Evolutionary conservation across 2,329 filamentous ascomycete species (phyloP).

Genomic region (Fusarium tanahbumbuense): DNA sequence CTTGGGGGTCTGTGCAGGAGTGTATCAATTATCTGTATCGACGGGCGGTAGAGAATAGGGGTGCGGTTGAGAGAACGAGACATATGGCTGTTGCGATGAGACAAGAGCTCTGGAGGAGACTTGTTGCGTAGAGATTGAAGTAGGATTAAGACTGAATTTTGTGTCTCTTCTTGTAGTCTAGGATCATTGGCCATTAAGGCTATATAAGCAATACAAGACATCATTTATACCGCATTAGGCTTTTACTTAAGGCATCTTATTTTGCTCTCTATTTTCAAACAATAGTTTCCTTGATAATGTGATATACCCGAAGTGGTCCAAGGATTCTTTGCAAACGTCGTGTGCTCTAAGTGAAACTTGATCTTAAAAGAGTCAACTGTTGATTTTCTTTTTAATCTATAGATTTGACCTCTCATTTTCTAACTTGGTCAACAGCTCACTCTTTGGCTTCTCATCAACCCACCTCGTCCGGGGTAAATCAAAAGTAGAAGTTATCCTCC

Average conservation of each 20-base stretch:
- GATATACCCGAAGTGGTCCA: no score
- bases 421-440: neutral
- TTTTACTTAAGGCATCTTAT: no score
- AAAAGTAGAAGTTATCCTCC: constrained; percentile 73
- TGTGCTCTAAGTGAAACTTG: no score
- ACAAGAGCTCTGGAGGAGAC: constrained; percentile 45
- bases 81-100: constrained; percentile 48
- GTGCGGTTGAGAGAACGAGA: constrained; percentile 50
- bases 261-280: no score
- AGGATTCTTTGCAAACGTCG: no score
- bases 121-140: constrained; percentile 30
- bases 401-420: neutral
- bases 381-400: neutral
- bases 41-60: constrained; percentile 54
- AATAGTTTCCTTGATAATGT: no score
- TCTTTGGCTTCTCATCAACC: neutral
- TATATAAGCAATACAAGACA: no score
- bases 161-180: no score
- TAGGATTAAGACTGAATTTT: neutral
- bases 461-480: constrained; percentile 67
- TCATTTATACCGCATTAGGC: no score
- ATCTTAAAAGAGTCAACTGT: no score
- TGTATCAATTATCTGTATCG: constrained; percentile 54
- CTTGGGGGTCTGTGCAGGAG: constrained; percentile 55
- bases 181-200: no score